These are phyloP conservation scores for Globisporangium paddicum DNA, from an alignment of 352 stramenopile genomes.

Conservation along the genomic window DNA sequence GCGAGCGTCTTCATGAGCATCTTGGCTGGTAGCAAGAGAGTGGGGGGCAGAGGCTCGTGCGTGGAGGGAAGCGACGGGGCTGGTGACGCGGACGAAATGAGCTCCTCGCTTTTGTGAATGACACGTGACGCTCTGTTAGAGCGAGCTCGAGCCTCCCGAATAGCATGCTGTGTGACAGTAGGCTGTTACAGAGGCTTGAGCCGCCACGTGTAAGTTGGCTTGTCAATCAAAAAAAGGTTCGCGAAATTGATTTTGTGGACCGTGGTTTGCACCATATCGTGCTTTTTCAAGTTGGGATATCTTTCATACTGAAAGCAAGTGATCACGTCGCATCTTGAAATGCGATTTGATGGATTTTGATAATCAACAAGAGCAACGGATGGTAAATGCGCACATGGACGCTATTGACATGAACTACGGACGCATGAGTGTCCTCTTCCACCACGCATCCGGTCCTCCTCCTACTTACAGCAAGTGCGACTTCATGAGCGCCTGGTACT, in stretches of 20 bases:
- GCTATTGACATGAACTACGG: neutral
- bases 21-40: neutral
- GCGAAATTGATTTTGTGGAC: neutral
- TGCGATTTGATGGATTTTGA: neutral
- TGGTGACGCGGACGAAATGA: neutral
- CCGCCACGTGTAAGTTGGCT: constrained; percentile 1
- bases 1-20: constrained; percentile 18
- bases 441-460: neutral
- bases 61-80: neutral
- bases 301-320: neutral
- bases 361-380: neutral
- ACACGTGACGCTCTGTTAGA: constrained; percentile 4
- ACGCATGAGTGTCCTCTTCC: neutral
- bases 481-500: constrained; percentile 86
- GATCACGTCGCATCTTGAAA: neutral
- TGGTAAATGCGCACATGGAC: neutral
- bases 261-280: neutral
- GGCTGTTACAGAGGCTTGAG: neutral
- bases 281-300: neutral
- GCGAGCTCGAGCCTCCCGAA: neutral
- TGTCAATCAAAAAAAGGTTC: too few relatives aligned
- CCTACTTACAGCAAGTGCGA: constrained; percentile 73
- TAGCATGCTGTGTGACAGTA: neutral
- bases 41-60: neutral
- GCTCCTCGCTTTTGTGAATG: constrained; percentile 2